Evolutionary conservation across 148 eudicot species (phyloP).

Genomic region (Rhododendron mucronatum): DNA sequence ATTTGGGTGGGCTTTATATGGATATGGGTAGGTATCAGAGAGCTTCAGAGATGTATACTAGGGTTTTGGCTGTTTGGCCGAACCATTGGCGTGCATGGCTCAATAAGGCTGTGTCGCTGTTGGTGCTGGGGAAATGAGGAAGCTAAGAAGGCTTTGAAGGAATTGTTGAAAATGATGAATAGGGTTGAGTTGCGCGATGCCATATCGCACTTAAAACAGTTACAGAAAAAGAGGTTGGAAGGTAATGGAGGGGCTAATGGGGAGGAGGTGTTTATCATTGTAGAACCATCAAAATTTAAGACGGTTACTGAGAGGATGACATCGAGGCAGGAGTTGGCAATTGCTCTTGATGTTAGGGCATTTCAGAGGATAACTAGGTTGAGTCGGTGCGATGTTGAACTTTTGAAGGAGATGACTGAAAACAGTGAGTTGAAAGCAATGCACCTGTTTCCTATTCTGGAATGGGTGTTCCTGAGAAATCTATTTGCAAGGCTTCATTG

Average conservation of each 20-base stretch:
- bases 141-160: slow-evolving; percentile 89
- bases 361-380: slow-evolving; percentile 88
- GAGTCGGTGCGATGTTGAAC: slow-evolving; percentile 73
- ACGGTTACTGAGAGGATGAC: slow-evolving; percentile 70
- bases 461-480: slow-evolving; percentile 73
- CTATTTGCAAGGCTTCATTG: slow-evolving; percentile 79
- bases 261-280: slow-evolving; percentile 52
- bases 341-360: slow-evolving; percentile 74
- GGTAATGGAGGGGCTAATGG: slow-evolving; percentile 63
- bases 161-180: slow-evolving; percentile 92
- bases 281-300: slow-evolving; percentile 73
- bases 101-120: slow-evolving; percentile 84
- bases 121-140: slow-evolving; percentile 95
- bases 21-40: slow-evolving; percentile 97
- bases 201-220: slow-evolving; percentile 79
- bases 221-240: slow-evolving; percentile 83
- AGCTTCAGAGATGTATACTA: slow-evolving; percentile 95
- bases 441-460: slow-evolving; percentile 84
- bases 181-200: slow-evolving; percentile 96
- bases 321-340: slow-evolving; percentile 64
- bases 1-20: slow-evolving; percentile 94
- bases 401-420: slow-evolving; percentile 68
- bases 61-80: slow-evolving; percentile 87
- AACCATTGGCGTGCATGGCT: slow-evolving; percentile 95
- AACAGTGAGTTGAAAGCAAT: slow-evolving; percentile 50